Base-by-base conservation (phyloP, 345 rosid genomes). In the Brassica nigra region DNA sequence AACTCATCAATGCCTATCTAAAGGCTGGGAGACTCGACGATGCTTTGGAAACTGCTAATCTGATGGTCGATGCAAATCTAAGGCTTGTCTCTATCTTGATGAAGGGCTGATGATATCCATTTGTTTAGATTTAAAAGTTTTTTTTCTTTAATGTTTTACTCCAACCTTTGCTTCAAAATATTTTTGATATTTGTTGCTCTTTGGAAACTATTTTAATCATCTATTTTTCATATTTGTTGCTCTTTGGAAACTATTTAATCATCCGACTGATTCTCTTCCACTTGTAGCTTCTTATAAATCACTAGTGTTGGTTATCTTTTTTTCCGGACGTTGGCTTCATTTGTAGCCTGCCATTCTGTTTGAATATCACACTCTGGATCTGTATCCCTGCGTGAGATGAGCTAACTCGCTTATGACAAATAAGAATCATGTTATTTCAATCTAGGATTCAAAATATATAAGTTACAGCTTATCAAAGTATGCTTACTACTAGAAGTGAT, bases 361-460 rank as follows among this genome's bases (percentile, higher is more conserved):
- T 61, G 29, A 10, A 54, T 20, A 36, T 36, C n/a, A 71, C 55
- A 58, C 23, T 14, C 37, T 71, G 54, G 33, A 28, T 62, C 29
- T 37, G 28, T 28, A 61, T 73, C 76, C 33, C 6, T 42, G 15
- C 16, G 62, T 42, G 77, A 63, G 23, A 74, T 74, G 14, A 47
- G 23, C 49, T 74, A 44, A 63, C 31, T 2, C 64, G 58, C 62
- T 63, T 63, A 63, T 29, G 6, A 73, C 52, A 47, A 31, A 63
- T 16, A 63, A 47, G 70, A 63, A 63, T 74, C 77, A 8, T 63
- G 23, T 64, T 62, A 29, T 16, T 74, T 62, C 67, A 28, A 18
- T 64, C 67, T 55, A 57, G 72, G 65, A 20, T 15, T 36, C 66
- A 18, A 23, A 12, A 55, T 18, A 27, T 23, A 23, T 23, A 23